Evolutionary conservation across 176 grass and related monocot species (phyloP), one percentile per base, ranked within the genome.

Genomic region (Luzula sylvatica): DNA sequence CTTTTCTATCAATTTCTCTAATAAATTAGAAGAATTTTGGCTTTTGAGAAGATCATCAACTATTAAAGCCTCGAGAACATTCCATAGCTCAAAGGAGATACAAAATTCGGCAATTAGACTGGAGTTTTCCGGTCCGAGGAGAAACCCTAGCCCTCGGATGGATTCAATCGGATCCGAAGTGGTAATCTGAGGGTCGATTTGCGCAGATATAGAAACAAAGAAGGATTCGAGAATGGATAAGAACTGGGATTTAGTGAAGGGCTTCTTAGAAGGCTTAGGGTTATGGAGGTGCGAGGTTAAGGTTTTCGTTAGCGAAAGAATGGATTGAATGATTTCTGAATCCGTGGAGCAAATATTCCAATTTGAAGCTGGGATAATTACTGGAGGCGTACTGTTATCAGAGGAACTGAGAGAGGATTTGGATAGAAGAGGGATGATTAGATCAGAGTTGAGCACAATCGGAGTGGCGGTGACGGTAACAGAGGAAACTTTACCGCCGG

Each of bases 261-360:
- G 39, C 29, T 50, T 1, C 30, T 56, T 43, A 53, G 60, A 22
- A n/a, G n/a, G 57, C 3, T 54, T 19, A 55, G 57, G 48, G 69
- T 72, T 64, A 66, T 48, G 42, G 61, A 53, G 50, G 23, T 46
- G 12, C 15, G 63, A 65, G 21, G 59, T 13, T 24, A 68, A 44
- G 50, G 77, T 53, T 40, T 53, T 3, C 9, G 47, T 46, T 26
- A 83, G 46, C 55, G 8, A 53, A 55, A 76, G 35, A 23, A 65
- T 72, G 14, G 80, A 67, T 26, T 50, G 13, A 55, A 47, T 26
- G 48, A 95, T 56, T 40, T 75, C 3, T 1, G 80, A 32, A 48
- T 85, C 58, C 23, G 66, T 26, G 1, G 81, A 38, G 42, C 66
- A 41, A 38, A 95, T 78, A 14, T 79, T 44, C 90, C 83, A 95